Evolutionary conservation across 139 green algal genomes (phyloP), one percentile per base, ranked within the genome.

Genomic region (Chlorella sp.): DNA sequence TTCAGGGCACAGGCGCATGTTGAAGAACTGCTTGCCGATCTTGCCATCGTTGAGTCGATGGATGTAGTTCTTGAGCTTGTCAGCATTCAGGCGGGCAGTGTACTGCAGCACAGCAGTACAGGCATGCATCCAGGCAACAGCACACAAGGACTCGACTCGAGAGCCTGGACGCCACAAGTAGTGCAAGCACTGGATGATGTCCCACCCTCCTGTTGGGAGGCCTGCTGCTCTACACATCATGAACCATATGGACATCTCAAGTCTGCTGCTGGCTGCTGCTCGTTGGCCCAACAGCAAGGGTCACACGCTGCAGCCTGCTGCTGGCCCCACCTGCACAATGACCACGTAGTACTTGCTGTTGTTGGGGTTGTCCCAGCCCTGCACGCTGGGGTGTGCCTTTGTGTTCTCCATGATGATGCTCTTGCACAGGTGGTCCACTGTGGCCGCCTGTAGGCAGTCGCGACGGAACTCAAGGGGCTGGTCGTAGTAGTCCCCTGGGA

Each of bases 371-470:
- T 30, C 26, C 17, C 26, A 31, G 27, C 14, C 27, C 14, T 14
- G 5, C n/a, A 31, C 60, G 14, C 60, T 27, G 5, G 17, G 5
- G 27, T 30, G 5, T 31, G 17, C 17, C n/a, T 20, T 34, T 3
- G 89, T 93, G 79, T 93, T 95, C 67, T 89, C 87, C 89, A 97
- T 93, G 14, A 97, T 84, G 22, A 97, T 96, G 77, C 70, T 89
- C 27, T 97, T 97, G 88, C 91, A 96, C 50, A 98, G 80, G 72
- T 97, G 93, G 42, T 94, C 34, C n/a, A 83, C 64, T 34, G 31
- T 82, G 20, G 62, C 59, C 4, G 89, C 89, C 20, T 24, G 59
- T 2, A 80, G 42, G 1, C 30, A 64, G 0, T 64, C 71, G 17
- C 77, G 80, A 29, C 50, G 72, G 88, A 64, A 10, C 24, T 95